A percentile compares a stretch with the other conserved stretches of the same genome.
These are phyloP conservation scores for Perilla frutescens DNA, from an alignment of 257 asterid genomes.

Conservation along the genomic window DNA sequence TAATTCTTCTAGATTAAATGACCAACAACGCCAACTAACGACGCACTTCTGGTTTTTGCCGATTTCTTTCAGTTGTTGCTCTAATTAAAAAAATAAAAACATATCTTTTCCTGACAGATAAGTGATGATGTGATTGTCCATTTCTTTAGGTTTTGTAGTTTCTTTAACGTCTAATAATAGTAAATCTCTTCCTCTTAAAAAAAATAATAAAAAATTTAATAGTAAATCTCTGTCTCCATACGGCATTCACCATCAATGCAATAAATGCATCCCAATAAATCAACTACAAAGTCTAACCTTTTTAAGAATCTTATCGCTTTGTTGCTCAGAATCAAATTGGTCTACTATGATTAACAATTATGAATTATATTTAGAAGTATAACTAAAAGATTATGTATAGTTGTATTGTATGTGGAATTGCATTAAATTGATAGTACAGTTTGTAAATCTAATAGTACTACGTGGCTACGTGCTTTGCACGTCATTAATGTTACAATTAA, in stretches of 20 bases:
- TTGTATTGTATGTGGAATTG: too few species aligned
- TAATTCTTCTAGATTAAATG: not conserved
- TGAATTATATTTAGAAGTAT: too few species aligned
- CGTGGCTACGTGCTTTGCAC: not conserved
- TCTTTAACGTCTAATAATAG: constrained; percentile 39
- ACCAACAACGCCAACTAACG: constrained; percentile 10
- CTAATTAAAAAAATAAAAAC: not conserved
- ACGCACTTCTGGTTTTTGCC: constrained; percentile 12
- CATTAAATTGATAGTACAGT: not conserved
- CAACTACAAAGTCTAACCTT: not conserved
- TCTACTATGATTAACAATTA: not conserved
- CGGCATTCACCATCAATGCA: constrained; percentile 6
- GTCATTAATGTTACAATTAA: not conserved
- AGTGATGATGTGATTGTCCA: constrained; percentile 39
- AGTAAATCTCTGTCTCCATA: constrained; percentile 33
- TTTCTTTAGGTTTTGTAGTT: constrained; percentile 23
- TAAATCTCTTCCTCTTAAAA: constrained; percentile 23
- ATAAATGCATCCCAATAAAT: not conserved
- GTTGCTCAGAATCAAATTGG: not conserved
- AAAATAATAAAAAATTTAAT: not conserved
- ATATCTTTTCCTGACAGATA: constrained; percentile 31
- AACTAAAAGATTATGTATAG: too few species aligned
- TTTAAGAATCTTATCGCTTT: not conserved
- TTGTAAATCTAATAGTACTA: not conserved
- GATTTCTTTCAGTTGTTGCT: constrained; percentile 31